A percentile compares a stretch with the other conserved stretches of the same genome.
These are phyloP conservation scores for Xylaria bambusicola DNA, from an alignment of 495 filamentous ascomycete species.

Conservation along the genomic window DNA sequence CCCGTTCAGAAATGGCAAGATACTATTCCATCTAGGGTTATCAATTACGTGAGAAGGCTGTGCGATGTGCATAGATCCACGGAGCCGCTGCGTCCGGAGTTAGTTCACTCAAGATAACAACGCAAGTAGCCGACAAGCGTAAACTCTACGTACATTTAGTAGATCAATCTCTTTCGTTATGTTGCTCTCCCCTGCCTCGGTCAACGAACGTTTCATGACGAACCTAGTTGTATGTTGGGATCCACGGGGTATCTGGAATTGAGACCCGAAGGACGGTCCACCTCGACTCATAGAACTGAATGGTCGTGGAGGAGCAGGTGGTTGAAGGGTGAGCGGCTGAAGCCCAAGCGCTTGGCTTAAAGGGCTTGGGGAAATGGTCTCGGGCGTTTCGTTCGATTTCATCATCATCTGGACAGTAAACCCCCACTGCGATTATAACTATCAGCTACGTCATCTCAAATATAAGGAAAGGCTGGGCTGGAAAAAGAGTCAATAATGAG, in stretches of 20 bases:
- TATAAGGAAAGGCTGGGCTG: too few species aligned
- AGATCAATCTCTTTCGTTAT: slow-evolving; percentile 14
- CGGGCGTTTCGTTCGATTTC: background rate
- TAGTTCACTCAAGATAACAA: background rate
- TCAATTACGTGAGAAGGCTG: slow-evolving; percentile 16
- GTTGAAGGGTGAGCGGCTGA: background rate
- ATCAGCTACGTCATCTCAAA: too few species aligned
- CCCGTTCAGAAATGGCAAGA: slow-evolving; percentile 5
- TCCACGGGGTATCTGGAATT: background rate
- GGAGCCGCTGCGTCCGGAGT: slow-evolving; percentile 19
- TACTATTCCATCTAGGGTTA: background rate
- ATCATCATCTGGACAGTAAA: slow-evolving; percentile 22
- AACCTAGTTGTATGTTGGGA: slow-evolving; percentile 3
- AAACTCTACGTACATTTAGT: slow-evolving; percentile 15
- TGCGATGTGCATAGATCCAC: slow-evolving; percentile 19
- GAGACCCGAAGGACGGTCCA: too few species aligned
- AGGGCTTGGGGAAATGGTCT: background rate
- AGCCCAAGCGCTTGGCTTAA: background rate
- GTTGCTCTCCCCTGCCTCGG: background rate
- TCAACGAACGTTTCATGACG: slow-evolving; percentile 21
- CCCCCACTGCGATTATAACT: slow-evolving; percentile 15
- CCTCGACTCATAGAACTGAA: too few species aligned
- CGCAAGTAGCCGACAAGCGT: background rate
- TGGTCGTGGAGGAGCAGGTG: too few species aligned
- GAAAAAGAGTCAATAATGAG: too few species aligned